Evolutionary conservation across 305 asterid species (phyloP).

Genomic region (Striga hermonthica): DNA sequence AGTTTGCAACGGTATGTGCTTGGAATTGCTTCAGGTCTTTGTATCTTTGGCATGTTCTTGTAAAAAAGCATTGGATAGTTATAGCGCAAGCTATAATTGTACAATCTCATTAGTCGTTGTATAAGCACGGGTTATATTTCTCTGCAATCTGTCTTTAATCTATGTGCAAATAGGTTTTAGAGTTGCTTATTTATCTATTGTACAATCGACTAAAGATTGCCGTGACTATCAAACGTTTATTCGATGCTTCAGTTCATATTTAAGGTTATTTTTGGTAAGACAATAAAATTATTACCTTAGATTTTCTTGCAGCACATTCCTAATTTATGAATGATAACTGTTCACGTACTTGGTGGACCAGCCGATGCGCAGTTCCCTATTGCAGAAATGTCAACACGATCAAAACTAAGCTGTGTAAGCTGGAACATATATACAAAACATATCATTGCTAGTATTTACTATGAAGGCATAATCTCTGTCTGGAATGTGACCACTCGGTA

Average conservation of each 20-base stretch:
- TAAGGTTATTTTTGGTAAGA: not conserved
- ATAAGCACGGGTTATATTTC: too few relatives aligned
- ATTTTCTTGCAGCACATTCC: too few relatives aligned
- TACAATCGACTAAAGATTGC: too few relatives aligned
- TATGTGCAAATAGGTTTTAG: too few relatives aligned
- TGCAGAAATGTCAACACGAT: constrained; percentile 78
- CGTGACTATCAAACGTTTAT: constrained; percentile 2
- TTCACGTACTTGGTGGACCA: constrained; percentile 79
- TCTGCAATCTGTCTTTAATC: too few relatives aligned
- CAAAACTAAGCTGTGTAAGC: constrained; percentile 91
- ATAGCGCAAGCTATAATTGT: too few relatives aligned
- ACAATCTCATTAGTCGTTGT: too few relatives aligned
- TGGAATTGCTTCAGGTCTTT: constrained; percentile 3
- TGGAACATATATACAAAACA: constrained; percentile 79
- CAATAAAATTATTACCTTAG: not conserved
- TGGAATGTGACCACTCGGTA: constrained; percentile 95
- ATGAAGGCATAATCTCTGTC: constrained; percentile 89
- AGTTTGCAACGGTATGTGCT: constrained; percentile 67
- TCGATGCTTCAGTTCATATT: not conserved
- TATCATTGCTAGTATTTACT: constrained; percentile 86
- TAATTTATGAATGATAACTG: constrained; percentile 27
- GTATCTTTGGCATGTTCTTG: too few relatives aligned
- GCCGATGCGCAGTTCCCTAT: constrained; percentile 63
- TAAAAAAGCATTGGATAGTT: too few relatives aligned
- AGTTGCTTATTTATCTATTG: too few relatives aligned